Evolutionary conservation across 192 early-diverging fungal species (phyloP), one percentile per base, ranked within the genome.

Genomic region (Entomortierella chlamydospora): DNA sequence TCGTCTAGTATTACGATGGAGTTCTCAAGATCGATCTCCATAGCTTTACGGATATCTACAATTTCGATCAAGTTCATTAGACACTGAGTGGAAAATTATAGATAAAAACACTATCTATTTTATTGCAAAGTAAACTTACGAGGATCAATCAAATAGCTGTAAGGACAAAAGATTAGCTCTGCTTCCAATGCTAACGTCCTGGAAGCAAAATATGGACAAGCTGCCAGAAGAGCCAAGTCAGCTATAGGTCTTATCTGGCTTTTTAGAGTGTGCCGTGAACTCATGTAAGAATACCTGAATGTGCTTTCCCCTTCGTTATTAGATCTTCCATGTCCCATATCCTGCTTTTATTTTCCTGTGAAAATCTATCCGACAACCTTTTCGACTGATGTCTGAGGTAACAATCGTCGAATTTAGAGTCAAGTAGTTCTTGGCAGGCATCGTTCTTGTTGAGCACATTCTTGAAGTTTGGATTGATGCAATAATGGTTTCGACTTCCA

Each of bases 1-100:
- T 92, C 91, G 54, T 92, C 91, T 68, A 92, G 86, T 5, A 92
- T 90, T 17, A 92, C 25, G 7, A 92, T 87, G 26, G 84, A 34
- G 15, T 89, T 86, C 7, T 71, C 66, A 22, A 91, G 68, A 45
- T 91, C 64, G 26, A 92, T 83, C 4, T 81, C 74, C 83, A 87
- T 89, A 2, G 86, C 64, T 29, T 83, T 82, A 2, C 90, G 77
- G 25, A 84, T 73, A 9, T 54, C 72, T 73, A 58, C 11, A n/a
- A 49, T n/a, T 9, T n/a, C n/a, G 26, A 53, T 20, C 45, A 47
- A 20, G 15, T 17, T 47, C 15, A 15, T 47, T 47, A 47, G 2
- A 12, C 8, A 17, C 45, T 20, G 45, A 20, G 3, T 1, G 4
- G 10, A 23, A 10, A 17, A 23, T n/a, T 17, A 33, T 41, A 23